A percentile compares a stretch with the other conserved stretches of the same genome.
phyloP scores from a whole-genome alignment of 331 rosid genomes.

The Malus hybrid region DNA sequence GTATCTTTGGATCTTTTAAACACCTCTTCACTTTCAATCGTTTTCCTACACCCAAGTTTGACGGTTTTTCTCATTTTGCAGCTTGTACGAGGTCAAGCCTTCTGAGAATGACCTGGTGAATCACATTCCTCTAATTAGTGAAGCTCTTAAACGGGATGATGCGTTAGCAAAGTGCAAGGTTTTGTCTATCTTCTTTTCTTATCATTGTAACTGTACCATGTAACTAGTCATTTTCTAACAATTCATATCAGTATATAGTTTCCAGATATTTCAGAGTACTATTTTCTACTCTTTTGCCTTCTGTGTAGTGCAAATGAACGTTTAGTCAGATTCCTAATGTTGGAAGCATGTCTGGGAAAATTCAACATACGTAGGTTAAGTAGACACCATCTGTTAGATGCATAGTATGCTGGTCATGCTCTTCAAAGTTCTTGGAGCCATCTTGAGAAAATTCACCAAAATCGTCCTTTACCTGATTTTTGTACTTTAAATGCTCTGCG shows the following conservation, averaged over 20 bases:
- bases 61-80: slow-evolving; percentile 22
- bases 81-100: slow-evolving; percentile 57
- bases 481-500: not conserved
- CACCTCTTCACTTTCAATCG: not conserved
- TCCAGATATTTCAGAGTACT: not conserved
- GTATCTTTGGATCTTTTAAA: not conserved
- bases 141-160: slow-evolving; percentile 49
- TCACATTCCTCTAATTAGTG: slow-evolving; percentile 44
- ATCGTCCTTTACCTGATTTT: not conserved
- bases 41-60: not conserved
- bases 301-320: too few relatives aligned
- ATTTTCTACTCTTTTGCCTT: too few relatives aligned
- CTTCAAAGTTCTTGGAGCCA: not conserved
- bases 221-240: not conserved
- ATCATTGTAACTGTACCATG: not conserved
- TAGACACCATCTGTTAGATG: not conserved
- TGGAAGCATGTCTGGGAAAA: not conserved
- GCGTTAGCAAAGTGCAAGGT: slow-evolving; percentile 64
- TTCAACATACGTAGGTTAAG: not conserved
- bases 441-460: not conserved
- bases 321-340: not conserved
- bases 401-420: not conserved
- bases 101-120: slow-evolving; percentile 51
- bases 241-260: not conserved
- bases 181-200: slow-evolving; percentile 18